Conservation (phyloP, 1,284 basidiomycete genomes). For the Phlebopus sp. region DNA sequence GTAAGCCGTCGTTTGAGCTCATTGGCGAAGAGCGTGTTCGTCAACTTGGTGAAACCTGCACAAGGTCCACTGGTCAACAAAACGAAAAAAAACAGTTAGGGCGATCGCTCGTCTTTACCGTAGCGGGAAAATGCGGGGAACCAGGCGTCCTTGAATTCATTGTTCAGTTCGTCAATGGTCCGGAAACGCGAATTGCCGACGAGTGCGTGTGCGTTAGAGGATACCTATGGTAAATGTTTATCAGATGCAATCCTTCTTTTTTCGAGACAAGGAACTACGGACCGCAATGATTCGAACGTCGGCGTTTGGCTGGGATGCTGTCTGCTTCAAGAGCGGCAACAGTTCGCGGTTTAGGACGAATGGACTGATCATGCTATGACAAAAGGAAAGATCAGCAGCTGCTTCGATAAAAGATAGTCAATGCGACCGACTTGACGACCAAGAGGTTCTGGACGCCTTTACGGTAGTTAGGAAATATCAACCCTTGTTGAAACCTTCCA, state of each 20-base stretch:
- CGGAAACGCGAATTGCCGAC: conserved; percentile 31
- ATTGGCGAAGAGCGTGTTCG: conserved; percentile 37
- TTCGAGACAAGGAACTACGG: conserved; percentile 14
- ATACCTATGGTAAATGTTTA: conserved; percentile 13
- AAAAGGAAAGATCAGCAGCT: no score
- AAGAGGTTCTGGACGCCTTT: conserved; percentile 40
- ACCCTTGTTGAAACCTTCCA: not conserved
- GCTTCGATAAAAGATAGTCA: not conserved
- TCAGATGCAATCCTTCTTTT: not conserved
- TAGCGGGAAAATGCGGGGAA: conserved; percentile 35
- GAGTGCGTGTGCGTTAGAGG: conserved; percentile 22
- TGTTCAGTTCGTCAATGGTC: conserved; percentile 40
- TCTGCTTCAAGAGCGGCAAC: conserved; percentile 46
- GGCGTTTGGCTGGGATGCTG: conserved; percentile 39
- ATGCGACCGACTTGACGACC: conserved; percentile 41
- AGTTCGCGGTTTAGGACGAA: conserved; percentile 48
- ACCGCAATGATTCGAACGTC: conserved; percentile 55
- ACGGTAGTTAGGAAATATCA: not conserved
- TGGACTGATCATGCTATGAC: conserved; percentile 43
- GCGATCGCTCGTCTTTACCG: conserved; percentile 26
- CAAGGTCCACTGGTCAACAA: not conserved
- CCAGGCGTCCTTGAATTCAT: conserved; percentile 29
- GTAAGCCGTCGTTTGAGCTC: conserved; percentile 40
- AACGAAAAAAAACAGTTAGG: no score
- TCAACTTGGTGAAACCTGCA: conserved; percentile 41